A percentile compares a stretch with the other conserved stretches of the same genome.
Conservation (phyloP, 169 alveolate species). For the Plasmodium adleri region DNA sequence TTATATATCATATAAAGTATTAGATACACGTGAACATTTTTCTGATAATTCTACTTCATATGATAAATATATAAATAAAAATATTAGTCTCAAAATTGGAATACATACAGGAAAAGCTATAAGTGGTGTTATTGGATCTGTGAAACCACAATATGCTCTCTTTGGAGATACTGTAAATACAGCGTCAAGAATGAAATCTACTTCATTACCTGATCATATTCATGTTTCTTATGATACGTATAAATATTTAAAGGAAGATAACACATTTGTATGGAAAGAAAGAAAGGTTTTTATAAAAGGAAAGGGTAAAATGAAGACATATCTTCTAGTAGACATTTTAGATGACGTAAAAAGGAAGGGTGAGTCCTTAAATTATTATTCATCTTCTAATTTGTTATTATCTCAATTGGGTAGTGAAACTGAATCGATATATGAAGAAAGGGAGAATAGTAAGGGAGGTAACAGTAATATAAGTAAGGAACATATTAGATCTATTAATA, state of each 20-base stretch:
- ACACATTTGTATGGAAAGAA: slow-evolving; percentile 78
- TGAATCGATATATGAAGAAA: neutral
- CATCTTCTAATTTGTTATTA: slow-evolving; percentile 10
- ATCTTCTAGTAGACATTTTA: slow-evolving; percentile 74
- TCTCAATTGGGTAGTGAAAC: neutral
- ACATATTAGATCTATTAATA: neutral
- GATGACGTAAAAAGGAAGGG: slow-evolving; percentile 17
- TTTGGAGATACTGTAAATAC: slow-evolving; percentile 99
- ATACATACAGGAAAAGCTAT: slow-evolving; percentile 96
- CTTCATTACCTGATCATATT: slow-evolving; percentile 80
- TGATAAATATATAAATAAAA: slow-evolving; percentile 67
- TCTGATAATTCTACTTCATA: slow-evolving; percentile 88
- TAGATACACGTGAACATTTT: slow-evolving; percentile 93
- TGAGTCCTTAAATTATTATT: neutral
- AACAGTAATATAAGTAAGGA: neutral
- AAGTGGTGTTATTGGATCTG: slow-evolving; percentile 98
- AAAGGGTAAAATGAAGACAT: slow-evolving; percentile 86
- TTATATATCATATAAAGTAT: slow-evolving; percentile 83
- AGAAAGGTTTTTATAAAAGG: slow-evolving; percentile 83
- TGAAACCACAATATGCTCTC: slow-evolving; percentile 97
- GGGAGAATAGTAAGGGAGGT: neutral
- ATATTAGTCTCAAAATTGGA: slow-evolving; percentile 93
- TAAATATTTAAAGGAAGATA: slow-evolving; percentile 74
- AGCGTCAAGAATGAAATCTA: slow-evolving; percentile 93
- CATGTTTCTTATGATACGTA: slow-evolving; percentile 84